phyloP scores from a whole-genome alignment of 306 rosid genomes.

The Bauhinia variegata region DNA sequence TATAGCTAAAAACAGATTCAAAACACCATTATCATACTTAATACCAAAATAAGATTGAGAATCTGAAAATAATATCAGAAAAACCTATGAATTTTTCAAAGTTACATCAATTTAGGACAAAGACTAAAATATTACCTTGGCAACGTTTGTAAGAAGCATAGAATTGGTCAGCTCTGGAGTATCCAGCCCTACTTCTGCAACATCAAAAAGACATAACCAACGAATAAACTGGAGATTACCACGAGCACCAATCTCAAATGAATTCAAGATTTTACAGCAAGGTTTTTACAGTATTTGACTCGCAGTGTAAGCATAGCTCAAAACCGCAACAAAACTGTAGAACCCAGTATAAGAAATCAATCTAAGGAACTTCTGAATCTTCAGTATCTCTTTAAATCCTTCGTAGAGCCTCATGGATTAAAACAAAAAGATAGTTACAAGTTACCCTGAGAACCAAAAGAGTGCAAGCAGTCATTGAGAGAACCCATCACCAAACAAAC shows the following conservation, averaged over 20 bases:
- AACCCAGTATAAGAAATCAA: slow-evolving; percentile 78
- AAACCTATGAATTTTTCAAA: neutral
- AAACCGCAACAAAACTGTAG: slow-evolving; percentile 66
- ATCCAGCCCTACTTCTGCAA: slow-evolving; percentile 94
- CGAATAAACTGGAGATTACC: slow-evolving; percentile 24
- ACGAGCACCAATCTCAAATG: neutral
- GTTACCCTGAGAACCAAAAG: slow-evolving; percentile 29
- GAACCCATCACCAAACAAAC: slow-evolving; percentile 36
- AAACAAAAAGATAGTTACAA: slow-evolving; percentile 15
- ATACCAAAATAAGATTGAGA: neutral
- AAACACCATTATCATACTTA: slow-evolving; percentile 28
- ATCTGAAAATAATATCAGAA: slow-evolving; percentile 19
- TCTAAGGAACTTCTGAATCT: slow-evolving; percentile 86
- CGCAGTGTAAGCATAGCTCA: slow-evolving; percentile 76
- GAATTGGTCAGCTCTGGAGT: slow-evolving; percentile 88
- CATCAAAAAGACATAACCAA: slow-evolving; percentile 34
- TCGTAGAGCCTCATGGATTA: slow-evolving; percentile 51
- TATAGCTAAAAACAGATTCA: slow-evolving; percentile 58
- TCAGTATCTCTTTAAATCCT: slow-evolving; percentile 61
- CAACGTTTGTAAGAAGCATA: slow-evolving; percentile 82
- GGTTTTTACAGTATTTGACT: slow-evolving; percentile 37
- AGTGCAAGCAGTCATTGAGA: slow-evolving; percentile 11
- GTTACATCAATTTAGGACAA: neutral
- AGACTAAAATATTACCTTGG: too few relatives aligned
- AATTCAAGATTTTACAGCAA: neutral